Evolutionary conservation across 441 rosid species (phyloP).

Genomic region (Capsella rubella): DNA sequence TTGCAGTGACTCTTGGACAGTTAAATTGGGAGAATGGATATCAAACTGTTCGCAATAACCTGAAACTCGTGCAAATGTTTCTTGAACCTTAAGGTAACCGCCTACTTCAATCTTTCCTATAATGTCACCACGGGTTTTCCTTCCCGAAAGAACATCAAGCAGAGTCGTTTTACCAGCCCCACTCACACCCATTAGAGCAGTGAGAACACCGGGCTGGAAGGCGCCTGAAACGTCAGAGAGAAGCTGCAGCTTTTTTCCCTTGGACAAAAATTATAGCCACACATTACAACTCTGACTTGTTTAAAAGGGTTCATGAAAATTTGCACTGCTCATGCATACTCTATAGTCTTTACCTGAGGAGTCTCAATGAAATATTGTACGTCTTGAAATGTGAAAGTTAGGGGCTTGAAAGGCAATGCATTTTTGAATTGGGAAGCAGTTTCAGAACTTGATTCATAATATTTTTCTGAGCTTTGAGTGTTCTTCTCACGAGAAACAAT

Average conservation of each 20-base stretch:
- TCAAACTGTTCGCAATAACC: slow-evolving; percentile 78
- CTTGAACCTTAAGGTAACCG: slow-evolving; percentile 70
- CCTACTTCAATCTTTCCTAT: slow-evolving; percentile 59
- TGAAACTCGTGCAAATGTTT: slow-evolving; percentile 65
- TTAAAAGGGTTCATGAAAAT: background rate
- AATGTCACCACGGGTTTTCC: slow-evolving; percentile 64
- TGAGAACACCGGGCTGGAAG: slow-evolving; percentile 90
- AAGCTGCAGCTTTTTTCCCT: slow-evolving; percentile 59
- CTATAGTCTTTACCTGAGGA: slow-evolving; percentile 43
- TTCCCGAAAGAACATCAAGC: slow-evolving; percentile 74
- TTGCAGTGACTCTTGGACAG: slow-evolving; percentile 61
- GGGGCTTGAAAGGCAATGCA: slow-evolving; percentile 66
- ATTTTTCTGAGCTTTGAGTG: slow-evolving; percentile 23
- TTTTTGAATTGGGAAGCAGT: slow-evolving; percentile 31
- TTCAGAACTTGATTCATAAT: slow-evolving; percentile 21
- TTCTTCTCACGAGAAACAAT: slow-evolving; percentile 56
- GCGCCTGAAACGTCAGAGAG: slow-evolving; percentile 66
- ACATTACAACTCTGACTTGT: background rate
- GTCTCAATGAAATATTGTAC: slow-evolving; percentile 59
- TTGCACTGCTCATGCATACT: background rate
- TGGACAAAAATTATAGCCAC: slow-evolving; percentile 21
- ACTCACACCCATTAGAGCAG: slow-evolving; percentile 90
- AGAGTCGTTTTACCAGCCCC: slow-evolving; percentile 90
- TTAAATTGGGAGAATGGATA: slow-evolving; percentile 69
- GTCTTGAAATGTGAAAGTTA: slow-evolving; percentile 63